Conservation (phyloP, 2,329 filamentous ascomycete genomes). For the Phyllosticta citribraziliensis region DNA sequence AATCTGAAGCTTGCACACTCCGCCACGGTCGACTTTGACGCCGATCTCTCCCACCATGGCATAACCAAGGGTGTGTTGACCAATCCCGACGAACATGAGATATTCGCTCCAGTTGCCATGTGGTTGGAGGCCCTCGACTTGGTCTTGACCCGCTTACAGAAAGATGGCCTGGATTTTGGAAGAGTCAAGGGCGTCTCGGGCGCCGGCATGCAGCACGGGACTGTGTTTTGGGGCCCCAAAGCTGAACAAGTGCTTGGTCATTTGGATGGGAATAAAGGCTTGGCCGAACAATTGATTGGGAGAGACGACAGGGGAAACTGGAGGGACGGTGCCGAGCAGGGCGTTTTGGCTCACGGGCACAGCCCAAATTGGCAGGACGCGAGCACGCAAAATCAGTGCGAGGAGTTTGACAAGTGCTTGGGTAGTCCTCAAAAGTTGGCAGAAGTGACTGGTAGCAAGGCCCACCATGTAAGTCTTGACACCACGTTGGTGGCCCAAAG, state of each 20-base stretch:
- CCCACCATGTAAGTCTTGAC: constrained; percentile 70
- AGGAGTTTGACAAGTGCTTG: constrained; percentile 68
- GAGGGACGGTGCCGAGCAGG: constrained; percentile 26
- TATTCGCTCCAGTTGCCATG: constrained; percentile 85
- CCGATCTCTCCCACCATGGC: constrained; percentile 59
- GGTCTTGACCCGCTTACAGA: constrained; percentile 63
- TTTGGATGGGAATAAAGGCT: constrained; percentile 49
- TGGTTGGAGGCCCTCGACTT: constrained; percentile 91
- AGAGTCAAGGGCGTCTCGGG: constrained; percentile 76
- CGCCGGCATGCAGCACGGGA: constrained; percentile 94
- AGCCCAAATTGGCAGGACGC: constrained; percentile 98
- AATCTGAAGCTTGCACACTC: constrained; percentile 71
- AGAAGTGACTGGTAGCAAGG: constrained; percentile 75
- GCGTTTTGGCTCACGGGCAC: constrained; percentile 71
- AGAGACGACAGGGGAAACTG: constrained; percentile 22
- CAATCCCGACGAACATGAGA: constrained; percentile 74
- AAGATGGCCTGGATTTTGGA: constrained; percentile 60
- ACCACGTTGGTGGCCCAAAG: not conserved
- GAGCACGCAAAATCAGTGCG: constrained; percentile 85
- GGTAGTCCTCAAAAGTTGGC: constrained; percentile 62
- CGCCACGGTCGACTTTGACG: constrained; percentile 92
- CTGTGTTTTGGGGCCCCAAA: constrained; percentile 76
- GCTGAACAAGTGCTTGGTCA: constrained; percentile 55
- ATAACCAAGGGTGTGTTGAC: constrained; percentile 81
- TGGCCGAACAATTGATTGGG: constrained; percentile 59